Evolutionary conservation across 2,329 filamentous ascomycete species (phyloP).

Genomic region (Cladophialophora carrionii): DNA sequence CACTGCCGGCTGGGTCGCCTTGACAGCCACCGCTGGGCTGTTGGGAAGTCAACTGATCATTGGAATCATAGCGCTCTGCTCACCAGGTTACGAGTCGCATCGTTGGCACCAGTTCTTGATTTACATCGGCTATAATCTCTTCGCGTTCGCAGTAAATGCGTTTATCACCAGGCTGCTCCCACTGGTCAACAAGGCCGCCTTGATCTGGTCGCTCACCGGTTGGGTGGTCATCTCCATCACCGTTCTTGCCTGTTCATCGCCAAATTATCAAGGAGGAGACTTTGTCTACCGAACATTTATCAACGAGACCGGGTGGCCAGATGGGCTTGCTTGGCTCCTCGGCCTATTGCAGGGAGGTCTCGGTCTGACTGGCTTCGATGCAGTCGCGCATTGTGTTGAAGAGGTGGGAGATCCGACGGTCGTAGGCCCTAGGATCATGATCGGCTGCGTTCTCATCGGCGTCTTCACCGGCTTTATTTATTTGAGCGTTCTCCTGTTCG

Average conservation of each 20-base stretch:
- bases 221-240: constrained; percentile 73
- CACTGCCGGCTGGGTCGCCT: constrained; percentile 48
- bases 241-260: constrained; percentile 66
- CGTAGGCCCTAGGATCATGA: constrained; percentile 68
- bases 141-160: constrained; percentile 67
- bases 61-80: constrained; percentile 65
- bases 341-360: constrained; percentile 57
- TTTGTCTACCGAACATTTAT: constrained; percentile 64
- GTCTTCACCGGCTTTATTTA: constrained; percentile 66
- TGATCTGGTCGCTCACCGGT: constrained; percentile 71
- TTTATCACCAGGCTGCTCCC: constrained; percentile 66
- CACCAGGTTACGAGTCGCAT: constrained; percentile 60
- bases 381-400: constrained; percentile 59
- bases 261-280: constrained; percentile 64
- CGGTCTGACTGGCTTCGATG: constrained; percentile 44
- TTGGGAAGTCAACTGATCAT: constrained; percentile 69
- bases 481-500: constrained; percentile 65
- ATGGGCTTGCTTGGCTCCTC: constrained; percentile 60
- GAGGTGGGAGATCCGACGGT: constrained; percentile 52
- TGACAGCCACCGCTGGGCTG: constrained; percentile 69
- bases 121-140: constrained; percentile 66
- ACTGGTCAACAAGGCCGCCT: constrained; percentile 68
- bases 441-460: constrained; percentile 66
- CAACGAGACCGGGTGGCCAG: constrained; percentile 70
- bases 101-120: constrained; percentile 75